A percentile compares a stretch with the other conserved stretches of the same genome.
Conservation (phyloP, 306 rosid genomes). For the Pueraria montana region DNA sequence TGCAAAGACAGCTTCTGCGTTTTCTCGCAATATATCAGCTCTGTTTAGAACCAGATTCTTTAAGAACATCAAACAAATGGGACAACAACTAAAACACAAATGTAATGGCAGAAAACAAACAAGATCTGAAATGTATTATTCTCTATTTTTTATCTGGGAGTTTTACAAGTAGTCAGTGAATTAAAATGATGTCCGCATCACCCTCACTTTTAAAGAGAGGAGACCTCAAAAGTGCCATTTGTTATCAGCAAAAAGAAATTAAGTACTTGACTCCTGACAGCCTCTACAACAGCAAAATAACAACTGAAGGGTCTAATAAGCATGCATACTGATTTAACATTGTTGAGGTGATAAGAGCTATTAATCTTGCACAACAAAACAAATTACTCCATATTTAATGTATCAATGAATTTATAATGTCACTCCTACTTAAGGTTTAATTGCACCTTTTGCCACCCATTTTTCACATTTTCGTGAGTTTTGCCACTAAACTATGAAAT, state of each 20-base stretch:
- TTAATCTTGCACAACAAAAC: neutral
- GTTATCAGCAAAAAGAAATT: slow-evolving; percentile 21
- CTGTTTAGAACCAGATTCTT: slow-evolving; percentile 79
- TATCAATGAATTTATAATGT: neutral
- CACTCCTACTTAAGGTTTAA: slow-evolving; percentile 18
- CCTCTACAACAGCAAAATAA: slow-evolving; percentile 37
- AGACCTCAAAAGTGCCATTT: slow-evolving; percentile 33
- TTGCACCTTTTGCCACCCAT: too few species aligned
- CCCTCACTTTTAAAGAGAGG: neutral
- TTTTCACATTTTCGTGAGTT: too few species aligned
- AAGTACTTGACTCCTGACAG: slow-evolving; percentile 37
- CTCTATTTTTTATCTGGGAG: neutral
- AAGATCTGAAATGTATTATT: slow-evolving; percentile 17
- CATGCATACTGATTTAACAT: slow-evolving; percentile 15
- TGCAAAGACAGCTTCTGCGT: slow-evolving; percentile 99
- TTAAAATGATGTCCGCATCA: slow-evolving; percentile 22
- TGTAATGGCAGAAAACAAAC: slow-evolving; percentile 36
- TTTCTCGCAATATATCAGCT: slow-evolving; percentile 99
- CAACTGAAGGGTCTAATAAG: slow-evolving; percentile 7
- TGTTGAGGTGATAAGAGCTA: neutral
- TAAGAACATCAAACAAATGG: slow-evolving; percentile 62
- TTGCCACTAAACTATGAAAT: too few species aligned
- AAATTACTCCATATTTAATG: slow-evolving; percentile 21
- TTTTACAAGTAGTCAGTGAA: slow-evolving; percentile 28
- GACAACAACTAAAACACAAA: slow-evolving; percentile 40